These are phyloP conservation scores for Nicotiana attenuata DNA, from an alignment of 257 asterid species.

Conservation along the genomic window DNA sequence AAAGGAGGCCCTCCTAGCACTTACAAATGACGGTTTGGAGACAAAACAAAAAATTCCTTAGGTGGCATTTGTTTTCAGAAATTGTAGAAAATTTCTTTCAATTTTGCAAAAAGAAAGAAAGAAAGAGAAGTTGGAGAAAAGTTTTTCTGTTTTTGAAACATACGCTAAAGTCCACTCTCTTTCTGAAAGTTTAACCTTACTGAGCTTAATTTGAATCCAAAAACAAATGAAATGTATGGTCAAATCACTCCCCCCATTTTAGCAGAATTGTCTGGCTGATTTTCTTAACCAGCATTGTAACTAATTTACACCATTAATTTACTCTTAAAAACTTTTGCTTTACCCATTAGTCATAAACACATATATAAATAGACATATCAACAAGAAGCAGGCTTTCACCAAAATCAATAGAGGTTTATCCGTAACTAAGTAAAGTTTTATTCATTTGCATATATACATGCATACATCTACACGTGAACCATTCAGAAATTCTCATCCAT, in stretches of 20 bases:
- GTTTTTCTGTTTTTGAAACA: not conserved
- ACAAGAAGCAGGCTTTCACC: not conserved
- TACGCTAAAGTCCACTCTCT: not conserved
- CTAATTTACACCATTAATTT: not conserved
- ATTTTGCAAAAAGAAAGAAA: not conserved
- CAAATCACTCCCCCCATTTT: not conserved
- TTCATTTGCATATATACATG: not conserved
- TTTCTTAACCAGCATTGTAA: not conserved
- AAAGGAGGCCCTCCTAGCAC: not conserved
- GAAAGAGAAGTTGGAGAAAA: not conserved
- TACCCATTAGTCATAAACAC: not conserved
- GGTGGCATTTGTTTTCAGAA: not conserved
- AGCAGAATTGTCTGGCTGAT: not conserved
- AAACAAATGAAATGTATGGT: not conserved
- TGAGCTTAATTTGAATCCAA: not conserved
- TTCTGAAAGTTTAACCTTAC: not conserved
- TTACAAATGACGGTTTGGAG: not conserved
- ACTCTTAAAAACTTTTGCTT: not conserved
- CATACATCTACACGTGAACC: not conserved
- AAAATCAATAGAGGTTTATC: not conserved
- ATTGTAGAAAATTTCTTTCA: not conserved
- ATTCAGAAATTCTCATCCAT: not conserved
- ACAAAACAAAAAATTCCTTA: not conserved
- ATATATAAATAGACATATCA: not conserved
- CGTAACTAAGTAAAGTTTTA: not conserved